Conservation (phyloP, 345 rosid genomes). For the Clarkia xantiana region DNA sequence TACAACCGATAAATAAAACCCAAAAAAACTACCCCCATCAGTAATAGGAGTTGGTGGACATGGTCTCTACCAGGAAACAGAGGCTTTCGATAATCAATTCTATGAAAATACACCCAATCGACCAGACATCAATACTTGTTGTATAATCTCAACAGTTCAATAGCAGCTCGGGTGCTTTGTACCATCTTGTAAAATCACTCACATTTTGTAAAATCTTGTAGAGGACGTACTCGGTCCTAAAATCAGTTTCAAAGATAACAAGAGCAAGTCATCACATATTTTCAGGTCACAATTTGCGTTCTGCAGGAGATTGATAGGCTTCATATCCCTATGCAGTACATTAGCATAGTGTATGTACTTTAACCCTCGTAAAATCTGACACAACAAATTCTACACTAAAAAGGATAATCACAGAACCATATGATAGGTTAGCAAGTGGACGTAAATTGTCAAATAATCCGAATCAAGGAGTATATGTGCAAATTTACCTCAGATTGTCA, state of each 20-base stretch:
- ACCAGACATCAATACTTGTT: conserved; percentile 93
- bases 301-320: conserved; percentile 79
- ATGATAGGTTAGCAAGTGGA: no score
- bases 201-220: no score
- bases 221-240: conserved; percentile 85
- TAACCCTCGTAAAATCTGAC: conserved; percentile 85
- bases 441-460: no score
- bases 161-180: conserved; percentile 86
- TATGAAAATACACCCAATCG: conserved; percentile 89
- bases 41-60: conserved; percentile 72
- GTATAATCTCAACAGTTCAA: conserved; percentile 67
- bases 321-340: conserved; percentile 87
- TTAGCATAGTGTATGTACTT: conserved; percentile 88
- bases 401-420: no score
- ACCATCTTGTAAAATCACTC: conserved; percentile 99
- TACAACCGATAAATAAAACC: no score
- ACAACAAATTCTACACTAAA: conserved; percentile 75
- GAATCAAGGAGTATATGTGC: no score
- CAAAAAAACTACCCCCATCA: conserved; percentile 42
- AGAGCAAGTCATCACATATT: conserved; percentile 89
- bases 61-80: conserved; percentile 86
- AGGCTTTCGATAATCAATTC: conserved; percentile 61
- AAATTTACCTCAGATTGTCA: no score
- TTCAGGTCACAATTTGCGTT: conserved; percentile 61
- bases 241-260: conserved; percentile 72